A percentile compares a stretch with the other conserved stretches of the same genome.
These are phyloP conservation scores for Leptographium flavum DNA, from an alignment of 2,329 filamentous ascomycete species.

Conservation along the genomic window DNA sequence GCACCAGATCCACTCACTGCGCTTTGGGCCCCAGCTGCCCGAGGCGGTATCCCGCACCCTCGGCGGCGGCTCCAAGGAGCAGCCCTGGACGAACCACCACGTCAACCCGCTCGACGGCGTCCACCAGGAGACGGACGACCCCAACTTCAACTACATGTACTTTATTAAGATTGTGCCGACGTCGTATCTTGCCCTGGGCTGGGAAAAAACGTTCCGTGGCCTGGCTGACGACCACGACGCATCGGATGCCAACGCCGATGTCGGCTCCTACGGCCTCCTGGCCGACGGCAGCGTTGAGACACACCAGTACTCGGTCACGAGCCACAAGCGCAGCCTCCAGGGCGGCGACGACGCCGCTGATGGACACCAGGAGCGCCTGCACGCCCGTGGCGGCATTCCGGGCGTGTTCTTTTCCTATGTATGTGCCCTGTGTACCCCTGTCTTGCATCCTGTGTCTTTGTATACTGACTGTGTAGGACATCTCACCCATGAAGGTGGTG, in stretches of 20 bases:
- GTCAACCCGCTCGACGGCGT: conserved; percentile 79
- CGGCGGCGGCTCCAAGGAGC: conserved; percentile 24
- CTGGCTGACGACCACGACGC: conserved; percentile 28
- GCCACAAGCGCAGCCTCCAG: conserved; percentile 75
- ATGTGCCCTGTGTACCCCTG: conserved; percentile 23
- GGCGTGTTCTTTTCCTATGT: conserved; percentile 98
- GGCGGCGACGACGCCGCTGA: conserved; percentile 77
- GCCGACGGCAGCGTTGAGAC: conserved; percentile 79
- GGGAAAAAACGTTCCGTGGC: conserved; percentile 46
- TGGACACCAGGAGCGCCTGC: conserved; percentile 82
- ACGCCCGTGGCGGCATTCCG: conserved; percentile 83
- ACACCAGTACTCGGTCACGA: conserved; percentile 96
- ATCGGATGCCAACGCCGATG: conserved; percentile 50
- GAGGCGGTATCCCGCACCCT: conserved; percentile 51
- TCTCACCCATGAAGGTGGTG: conserved; percentile 98
- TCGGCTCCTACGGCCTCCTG: conserved; percentile 54
- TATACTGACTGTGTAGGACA: conserved; percentile 46
- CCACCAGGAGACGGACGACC: conserved; percentile 61
- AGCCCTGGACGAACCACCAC: conserved; percentile 76
- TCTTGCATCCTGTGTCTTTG: conserved; percentile 13
- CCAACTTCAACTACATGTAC: conserved; percentile 95
- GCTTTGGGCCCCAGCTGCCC: conserved; percentile 85
- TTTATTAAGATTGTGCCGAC: conserved; percentile 98
- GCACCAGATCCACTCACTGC: conserved; percentile 74
- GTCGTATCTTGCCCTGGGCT: conserved; percentile 83